These are phyloP conservation scores for Quillaja saponaria DNA, from an alignment of 306 rosid species.

Conservation along the genomic window DNA sequence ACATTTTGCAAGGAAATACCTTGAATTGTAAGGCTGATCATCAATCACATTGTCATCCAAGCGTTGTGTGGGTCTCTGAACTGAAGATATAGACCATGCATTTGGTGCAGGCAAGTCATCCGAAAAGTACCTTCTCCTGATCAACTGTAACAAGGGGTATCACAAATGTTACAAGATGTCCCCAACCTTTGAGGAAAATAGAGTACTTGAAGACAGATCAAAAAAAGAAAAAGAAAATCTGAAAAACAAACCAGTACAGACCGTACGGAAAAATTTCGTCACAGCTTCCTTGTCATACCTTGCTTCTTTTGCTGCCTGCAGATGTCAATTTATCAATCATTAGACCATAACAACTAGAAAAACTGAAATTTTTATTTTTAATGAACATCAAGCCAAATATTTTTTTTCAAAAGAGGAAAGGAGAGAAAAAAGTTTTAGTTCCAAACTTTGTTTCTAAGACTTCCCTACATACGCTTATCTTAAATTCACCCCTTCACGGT, in stretches of 20 bases:
- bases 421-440: no score
- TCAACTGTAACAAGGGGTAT: constrained; percentile 59
- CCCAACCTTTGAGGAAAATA: neutral
- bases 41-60: constrained; percentile 70
- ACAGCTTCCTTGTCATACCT: constrained; percentile 95
- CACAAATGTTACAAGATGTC: constrained; percentile 34
- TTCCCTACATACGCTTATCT: no score
- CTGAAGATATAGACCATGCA: constrained; percentile 73
- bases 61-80: constrained; percentile 56
- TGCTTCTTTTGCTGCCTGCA: constrained; percentile 94
- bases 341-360: constrained; percentile 1
- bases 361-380: no score
- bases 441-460: no score
- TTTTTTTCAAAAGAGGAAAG: no score
- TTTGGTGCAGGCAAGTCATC: constrained; percentile 66
- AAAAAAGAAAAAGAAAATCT: constrained; percentile 12
- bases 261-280: constrained; percentile 81
- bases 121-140: constrained; percentile 88
- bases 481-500: no score
- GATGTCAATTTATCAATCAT: constrained; percentile 29
- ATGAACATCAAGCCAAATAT: no score
- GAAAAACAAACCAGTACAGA: constrained; percentile 39
- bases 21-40: constrained; percentile 51
- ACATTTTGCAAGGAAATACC: constrained; percentile 46
- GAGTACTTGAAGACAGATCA: neutral